Evolutionary conservation across 345 rosid species (phyloP).

Genomic region (Sapria himalayana): DNA sequence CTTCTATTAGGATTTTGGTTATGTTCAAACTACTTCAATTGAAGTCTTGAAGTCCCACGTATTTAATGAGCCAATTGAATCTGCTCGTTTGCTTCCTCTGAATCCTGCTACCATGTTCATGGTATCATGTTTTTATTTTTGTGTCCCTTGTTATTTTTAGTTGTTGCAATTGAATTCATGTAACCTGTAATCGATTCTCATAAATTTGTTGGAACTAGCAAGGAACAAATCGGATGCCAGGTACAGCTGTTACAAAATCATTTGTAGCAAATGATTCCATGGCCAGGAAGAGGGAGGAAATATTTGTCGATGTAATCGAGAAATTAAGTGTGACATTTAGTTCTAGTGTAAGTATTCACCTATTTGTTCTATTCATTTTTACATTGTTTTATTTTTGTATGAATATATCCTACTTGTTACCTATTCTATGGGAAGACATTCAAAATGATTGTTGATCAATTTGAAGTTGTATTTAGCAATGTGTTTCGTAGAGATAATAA

Average conservation of each 20-base stretch:
- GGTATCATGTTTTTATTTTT: conserved; percentile 20
- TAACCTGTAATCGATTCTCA: conserved; percentile 10
- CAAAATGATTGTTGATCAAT: background rate
- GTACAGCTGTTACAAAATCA: conserved; percentile 91
- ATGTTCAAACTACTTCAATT: conserved; percentile 90
- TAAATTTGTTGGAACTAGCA: conserved; percentile 36
- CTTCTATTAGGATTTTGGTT: conserved; percentile 77
- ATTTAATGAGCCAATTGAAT: conserved; percentile 87
- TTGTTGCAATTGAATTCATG: conserved; percentile 4
- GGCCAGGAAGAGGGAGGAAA: conserved; percentile 96
- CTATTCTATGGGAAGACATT: too few species aligned
- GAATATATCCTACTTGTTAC: background rate
- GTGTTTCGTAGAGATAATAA: too few species aligned
- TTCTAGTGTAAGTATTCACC: conserved; percentile 55
- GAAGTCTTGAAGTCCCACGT: conserved; percentile 83
- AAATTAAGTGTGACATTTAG: conserved; percentile 98
- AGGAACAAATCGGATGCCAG: conserved; percentile 94
- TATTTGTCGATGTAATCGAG: conserved; percentile 91
- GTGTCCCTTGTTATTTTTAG: conserved; percentile 1
- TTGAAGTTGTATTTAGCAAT: conserved; percentile 4
- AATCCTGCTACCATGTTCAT: conserved; percentile 88
- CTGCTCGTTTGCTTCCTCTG: conserved; percentile 64
- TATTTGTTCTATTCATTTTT: conserved; percentile 3
- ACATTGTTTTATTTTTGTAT: background rate
- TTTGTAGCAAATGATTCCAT: conserved; percentile 94